phyloP scores from a whole-genome alignment of 345 rosid species.

The Acer campestre region DNA sequence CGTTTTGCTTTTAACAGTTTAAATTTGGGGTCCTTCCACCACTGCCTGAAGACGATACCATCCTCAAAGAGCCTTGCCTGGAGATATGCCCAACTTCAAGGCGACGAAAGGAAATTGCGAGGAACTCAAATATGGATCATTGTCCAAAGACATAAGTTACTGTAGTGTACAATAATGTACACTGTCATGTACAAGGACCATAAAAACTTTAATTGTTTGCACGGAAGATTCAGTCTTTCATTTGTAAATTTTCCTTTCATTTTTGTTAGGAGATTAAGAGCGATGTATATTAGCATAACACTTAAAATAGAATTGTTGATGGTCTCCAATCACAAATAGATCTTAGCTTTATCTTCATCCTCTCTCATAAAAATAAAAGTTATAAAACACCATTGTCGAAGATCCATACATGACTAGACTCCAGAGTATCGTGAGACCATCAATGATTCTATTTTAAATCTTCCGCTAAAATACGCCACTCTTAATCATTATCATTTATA shows the following conservation, averaged over 20 bases:
- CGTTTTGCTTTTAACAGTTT: conserved; percentile 45
- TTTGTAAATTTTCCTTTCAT: background rate
- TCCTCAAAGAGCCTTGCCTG: conserved; percentile 73
- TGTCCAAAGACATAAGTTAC: conserved; percentile 65
- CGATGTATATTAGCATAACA: too few species aligned
- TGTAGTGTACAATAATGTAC: background rate
- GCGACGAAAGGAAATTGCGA: conserved; percentile 32
- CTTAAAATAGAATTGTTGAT: too few species aligned
- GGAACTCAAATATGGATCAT: conserved; percentile 19
- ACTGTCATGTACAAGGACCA: background rate
- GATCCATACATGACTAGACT: too few species aligned
- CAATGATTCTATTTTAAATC: too few species aligned
- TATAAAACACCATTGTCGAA: too few species aligned
- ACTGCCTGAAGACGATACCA: conserved; percentile 48
- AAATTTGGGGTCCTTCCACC: conserved; percentile 82
- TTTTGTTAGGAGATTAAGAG: too few species aligned
- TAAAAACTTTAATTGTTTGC: background rate
- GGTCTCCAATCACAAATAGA: too few species aligned
- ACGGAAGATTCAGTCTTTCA: background rate
- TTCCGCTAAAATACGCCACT: too few species aligned
- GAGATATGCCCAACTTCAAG: conserved; percentile 68
- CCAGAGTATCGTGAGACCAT: too few species aligned
- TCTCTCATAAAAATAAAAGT: too few species aligned
- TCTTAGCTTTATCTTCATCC: too few species aligned
- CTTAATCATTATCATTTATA: too few species aligned